Base-by-base conservation (phyloP, 2,329 filamentous ascomycete species). In the Apiospora sp. region DNA sequence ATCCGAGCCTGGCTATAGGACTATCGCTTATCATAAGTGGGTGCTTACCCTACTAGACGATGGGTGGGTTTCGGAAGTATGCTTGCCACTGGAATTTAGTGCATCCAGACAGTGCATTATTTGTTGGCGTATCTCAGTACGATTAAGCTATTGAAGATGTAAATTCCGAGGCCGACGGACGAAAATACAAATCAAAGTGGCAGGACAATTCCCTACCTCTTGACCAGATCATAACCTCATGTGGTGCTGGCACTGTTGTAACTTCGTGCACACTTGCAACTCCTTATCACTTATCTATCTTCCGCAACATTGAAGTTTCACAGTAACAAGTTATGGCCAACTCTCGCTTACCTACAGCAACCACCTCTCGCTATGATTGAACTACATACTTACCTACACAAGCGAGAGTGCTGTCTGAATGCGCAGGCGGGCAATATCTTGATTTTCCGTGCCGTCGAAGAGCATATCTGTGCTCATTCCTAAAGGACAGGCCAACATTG, bases 31-130 rank as follows among this genome's bases (percentile, higher is more conserved):
- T 41, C 58, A 64, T 41, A 41, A 41, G 34, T 2, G 34, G 58
- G 34, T 10, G 4, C 0, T n/a, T 41, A n/a, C 22, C 41, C 58
- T 13, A 22, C 16, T 37, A 64, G 41, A 22, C 30, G 19, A 41
- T 41, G 16, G 58, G 58, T 41, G 34, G 58, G 22, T 12, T 19
- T 64, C 58, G 58, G 58, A 64, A 64, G 34, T n/a, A 64, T 64
- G 58, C 58, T 41, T 64, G 58, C 58, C 10, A 37, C 19, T 37
- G 54, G 54, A 16, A 37, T 37, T 61, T 61, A 10, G 30, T 61
- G 30, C 54, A 61, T 34, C 30, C 30, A 61, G 27, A 22, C 16
- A 7, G 30, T 19, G 54, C 30, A 61, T 37, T 37, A 22, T 61
- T 61, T 37, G 54, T 37, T 61, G 19, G 54, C 54, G 6, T 61